Evolutionary conservation across 768 basidiomycete genomes (phyloP).

Genomic region (Pleurotus citrinopileatus): DNA sequence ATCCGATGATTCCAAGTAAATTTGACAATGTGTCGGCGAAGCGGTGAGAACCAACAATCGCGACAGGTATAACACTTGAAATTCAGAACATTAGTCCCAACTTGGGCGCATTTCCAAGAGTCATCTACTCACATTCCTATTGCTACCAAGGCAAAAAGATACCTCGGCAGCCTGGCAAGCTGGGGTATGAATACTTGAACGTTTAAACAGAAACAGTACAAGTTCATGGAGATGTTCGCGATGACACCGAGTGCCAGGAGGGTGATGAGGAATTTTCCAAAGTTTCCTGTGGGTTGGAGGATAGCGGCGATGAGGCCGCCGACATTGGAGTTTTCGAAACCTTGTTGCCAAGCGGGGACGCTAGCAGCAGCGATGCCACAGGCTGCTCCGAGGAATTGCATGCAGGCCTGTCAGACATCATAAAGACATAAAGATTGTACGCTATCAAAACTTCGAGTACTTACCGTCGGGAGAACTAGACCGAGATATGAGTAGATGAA

Average conservation of each 20-base stretch:
- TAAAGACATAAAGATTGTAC: background rate
- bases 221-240: constrained; percentile 11
- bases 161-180: constrained; percentile 59
- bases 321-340: constrained; percentile 50
- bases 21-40: constrained; percentile 66
- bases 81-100: background rate
- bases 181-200: constrained; percentile 8
- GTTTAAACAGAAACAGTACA: constrained; percentile 12
- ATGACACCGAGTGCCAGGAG: constrained; percentile 68
- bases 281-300: constrained; percentile 65
- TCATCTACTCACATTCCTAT: constrained; percentile 68
- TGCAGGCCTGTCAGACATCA: constrained; percentile 35
- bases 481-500: constrained; percentile 71
- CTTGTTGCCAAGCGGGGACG: constrained; percentile 20
- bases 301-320: constrained; percentile 74
- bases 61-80: constrained; percentile 56
- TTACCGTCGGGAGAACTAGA: constrained; percentile 56
- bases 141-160: constrained; percentile 62
- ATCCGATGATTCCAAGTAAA: constrained; percentile 55
- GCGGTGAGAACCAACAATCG: constrained; percentile 62
- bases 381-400: constrained; percentile 63
- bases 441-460: constrained; percentile 10
- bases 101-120: too few relatives aligned
- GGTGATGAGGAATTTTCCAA: constrained; percentile 71
- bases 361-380: constrained; percentile 51